Evolutionary conservation across 176 grass and related monocot species (phyloP).

Genomic region (Rhynchospora pubera): DNA sequence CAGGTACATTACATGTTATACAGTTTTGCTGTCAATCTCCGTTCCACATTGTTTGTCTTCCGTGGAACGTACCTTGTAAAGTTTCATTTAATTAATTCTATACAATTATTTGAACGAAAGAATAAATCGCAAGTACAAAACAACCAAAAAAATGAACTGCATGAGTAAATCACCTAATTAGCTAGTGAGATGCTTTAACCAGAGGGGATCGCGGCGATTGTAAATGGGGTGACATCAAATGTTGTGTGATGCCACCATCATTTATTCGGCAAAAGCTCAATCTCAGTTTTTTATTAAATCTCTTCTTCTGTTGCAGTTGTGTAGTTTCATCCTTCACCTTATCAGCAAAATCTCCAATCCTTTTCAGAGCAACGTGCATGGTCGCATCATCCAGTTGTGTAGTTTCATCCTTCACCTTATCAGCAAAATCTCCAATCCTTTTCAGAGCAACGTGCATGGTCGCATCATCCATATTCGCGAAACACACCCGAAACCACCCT

Average conservation of each 20-base stretch:
- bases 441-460: slow-evolving; percentile 53
- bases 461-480: slow-evolving; percentile 84
- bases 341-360: no score
- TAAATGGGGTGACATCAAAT: slow-evolving; percentile 29
- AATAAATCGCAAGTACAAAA: background rate
- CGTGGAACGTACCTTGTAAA: background rate
- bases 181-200: slow-evolving; percentile 51
- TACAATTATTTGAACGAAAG: background rate
- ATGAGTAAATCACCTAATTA: background rate
- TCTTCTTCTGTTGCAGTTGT: slow-evolving; percentile 27
- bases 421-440: slow-evolving; percentile 49
- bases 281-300: slow-evolving; percentile 15
- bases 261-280: slow-evolving; percentile 41
- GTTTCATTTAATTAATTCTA: background rate
- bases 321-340: no score
- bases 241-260: background rate
- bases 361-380: no score
- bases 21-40: no score
- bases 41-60: background rate
- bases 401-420: background rate
- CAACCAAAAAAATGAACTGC: background rate
- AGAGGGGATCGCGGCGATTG: slow-evolving; percentile 56
- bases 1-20: no score
- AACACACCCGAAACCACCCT: slow-evolving; percentile 96
- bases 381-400: no score